A percentile compares a stretch with the other conserved stretches of the same genome.
Conservation (phyloP, 352 stramenopile species). For the Phytophthora vignae region DNA sequence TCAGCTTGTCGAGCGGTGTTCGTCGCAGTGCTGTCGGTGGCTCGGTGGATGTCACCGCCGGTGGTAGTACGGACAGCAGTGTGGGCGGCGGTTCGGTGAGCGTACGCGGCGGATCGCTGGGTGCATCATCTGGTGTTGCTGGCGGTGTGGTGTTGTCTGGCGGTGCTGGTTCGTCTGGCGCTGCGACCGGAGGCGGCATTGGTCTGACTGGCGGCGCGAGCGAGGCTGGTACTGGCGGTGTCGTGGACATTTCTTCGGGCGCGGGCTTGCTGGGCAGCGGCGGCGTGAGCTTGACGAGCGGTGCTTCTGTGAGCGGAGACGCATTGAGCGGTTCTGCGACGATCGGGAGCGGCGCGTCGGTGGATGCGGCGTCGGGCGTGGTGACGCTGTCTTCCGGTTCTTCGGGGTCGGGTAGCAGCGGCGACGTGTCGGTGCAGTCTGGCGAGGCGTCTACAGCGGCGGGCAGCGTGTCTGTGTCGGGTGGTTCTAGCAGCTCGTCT, state of each 20-base stretch:
- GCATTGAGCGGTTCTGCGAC: too few relatives aligned
- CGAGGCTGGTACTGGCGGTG: too few relatives aligned
- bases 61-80: conserved; percentile 20
- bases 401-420: too few relatives aligned
- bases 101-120: conserved; percentile 8
- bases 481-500: conserved; percentile 27
- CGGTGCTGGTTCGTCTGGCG: conserved; percentile 17
- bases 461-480: conserved; percentile 10
- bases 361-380: too few relatives aligned
- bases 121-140: conserved; percentile 9
- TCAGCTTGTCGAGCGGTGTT: conserved; percentile 5
- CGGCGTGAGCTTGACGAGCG: too few relatives aligned
- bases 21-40: conserved; percentile 9
- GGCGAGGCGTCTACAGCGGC: too few relatives aligned
- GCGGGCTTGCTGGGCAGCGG: too few relatives aligned
- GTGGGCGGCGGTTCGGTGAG: conserved; percentile 32
- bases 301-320: too few relatives aligned
- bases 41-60: conserved; percentile 1
- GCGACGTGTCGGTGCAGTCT: too few relatives aligned
- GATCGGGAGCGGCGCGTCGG: too few relatives aligned
- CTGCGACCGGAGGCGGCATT: not conserved
- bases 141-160: conserved; percentile 9
- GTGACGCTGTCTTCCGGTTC: too few relatives aligned
- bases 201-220: not conserved
- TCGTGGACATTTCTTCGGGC: too few relatives aligned